Conservation (phyloP, 2,329 filamentous ascomycete species). For the Polytolypa hystricis region DNA sequence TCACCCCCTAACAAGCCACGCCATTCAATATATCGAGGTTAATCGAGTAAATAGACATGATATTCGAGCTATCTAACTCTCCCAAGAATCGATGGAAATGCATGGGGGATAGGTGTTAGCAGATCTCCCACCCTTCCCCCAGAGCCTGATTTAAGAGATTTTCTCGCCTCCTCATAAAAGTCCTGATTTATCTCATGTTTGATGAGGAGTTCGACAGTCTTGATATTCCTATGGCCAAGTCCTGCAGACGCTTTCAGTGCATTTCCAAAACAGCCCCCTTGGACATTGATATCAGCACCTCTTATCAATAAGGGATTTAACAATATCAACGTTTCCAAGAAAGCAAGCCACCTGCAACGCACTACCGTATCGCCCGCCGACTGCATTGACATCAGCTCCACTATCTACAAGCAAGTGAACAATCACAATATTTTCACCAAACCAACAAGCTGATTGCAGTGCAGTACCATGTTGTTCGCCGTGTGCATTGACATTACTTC, state of each 20-base stretch:
- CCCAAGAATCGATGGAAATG: not conserved
- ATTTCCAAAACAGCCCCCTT: not conserved
- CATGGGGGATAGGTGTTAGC: not conserved
- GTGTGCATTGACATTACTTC: not conserved
- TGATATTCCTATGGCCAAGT: not conserved
- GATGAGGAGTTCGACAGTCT: slow-evolving; percentile 2
- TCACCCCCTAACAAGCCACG: not conserved
- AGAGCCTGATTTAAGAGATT: slow-evolving; percentile 1
- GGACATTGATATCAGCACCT: not conserved
- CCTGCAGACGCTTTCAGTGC: not conserved
- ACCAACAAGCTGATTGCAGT: not conserved
- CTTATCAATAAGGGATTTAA: not conserved
- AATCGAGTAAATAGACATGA: not conserved
- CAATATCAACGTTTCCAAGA: not conserved
- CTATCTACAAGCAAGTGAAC: slow-evolving; percentile 8
- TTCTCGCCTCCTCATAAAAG: not conserved
- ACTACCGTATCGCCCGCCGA: not conserved
- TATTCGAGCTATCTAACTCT: not conserved
- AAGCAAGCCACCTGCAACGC: not conserved
- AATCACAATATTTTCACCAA: not conserved
- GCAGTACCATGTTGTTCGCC: no score
- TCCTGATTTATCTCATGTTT: slow-evolving; percentile 8
- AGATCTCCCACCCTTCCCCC: not conserved
- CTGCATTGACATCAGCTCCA: slow-evolving; percentile 9
- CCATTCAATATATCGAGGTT: not conserved